Evolutionary conservation across 306 rosid genomes (phyloP), one percentile per base, ranked within the genome.

Genomic region (Castanea sativa): DNA sequence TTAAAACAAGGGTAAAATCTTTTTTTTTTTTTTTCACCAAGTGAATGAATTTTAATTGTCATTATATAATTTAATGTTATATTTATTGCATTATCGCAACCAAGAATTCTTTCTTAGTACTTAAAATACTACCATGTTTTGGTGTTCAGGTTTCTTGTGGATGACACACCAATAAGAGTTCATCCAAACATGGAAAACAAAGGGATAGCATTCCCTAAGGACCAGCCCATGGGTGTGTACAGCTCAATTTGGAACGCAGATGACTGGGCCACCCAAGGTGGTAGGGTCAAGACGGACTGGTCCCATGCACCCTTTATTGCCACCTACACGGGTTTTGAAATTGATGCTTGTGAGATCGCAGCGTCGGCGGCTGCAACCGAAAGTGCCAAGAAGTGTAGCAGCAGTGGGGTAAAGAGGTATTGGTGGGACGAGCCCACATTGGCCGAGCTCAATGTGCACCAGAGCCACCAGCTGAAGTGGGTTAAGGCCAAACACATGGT

Each of bases 191-290:
- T 96, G 86, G 99, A 96, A 52, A 87, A 84, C 84, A 93, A 85
- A 16, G 99, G 99, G 1, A 65, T 96, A 12, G 90, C 99, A 0
- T 93, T 83, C 70, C 98, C 98, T 0, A 85, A 88, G 30, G 98
- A 96, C 82, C 99, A 96, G 69, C 80, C 98, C 1, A 96, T 96
- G 98, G 98, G 99, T 0, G 93, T 96, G 1, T 92, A 91, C 82
- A 93, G 99, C 71, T 96, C 99, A 0, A 90, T 96, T 25, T 96
- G 98, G 99, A 96, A 93, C 18, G 99, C 97, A 0, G 99, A 96
- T 16, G 98, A 96, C 63, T 96, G 98, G 99, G 99, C 98, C n/a
- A 96, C 99, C 0, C 98, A 96, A n/a, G 99, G 99, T 1, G 99
- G 99, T 13, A 81, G 93, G 4, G 90, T 96, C 49, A 96, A 96